phyloP scores from a whole-genome alignment of 306 rosid genomes.

The Medicago ruthenica region DNA sequence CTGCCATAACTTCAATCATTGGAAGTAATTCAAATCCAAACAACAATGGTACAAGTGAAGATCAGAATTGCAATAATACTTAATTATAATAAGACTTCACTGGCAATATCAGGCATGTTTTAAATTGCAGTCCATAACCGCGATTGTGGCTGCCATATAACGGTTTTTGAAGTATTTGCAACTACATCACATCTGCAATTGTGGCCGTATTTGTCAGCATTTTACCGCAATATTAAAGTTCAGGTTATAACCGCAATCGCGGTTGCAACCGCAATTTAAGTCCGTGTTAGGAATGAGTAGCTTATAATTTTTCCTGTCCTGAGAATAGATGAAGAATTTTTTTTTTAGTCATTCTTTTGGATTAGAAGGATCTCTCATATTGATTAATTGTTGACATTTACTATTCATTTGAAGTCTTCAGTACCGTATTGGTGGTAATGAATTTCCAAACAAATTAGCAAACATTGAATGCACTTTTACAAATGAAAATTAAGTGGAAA shows the following conservation, averaged over 20 bases:
- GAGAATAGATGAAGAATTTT: background rate
- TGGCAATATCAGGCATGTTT: background rate
- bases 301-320: background rate
- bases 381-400: background rate
- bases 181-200: background rate
- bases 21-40: conserved; percentile 45
- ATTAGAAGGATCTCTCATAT: background rate
- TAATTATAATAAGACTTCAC: too few species aligned
- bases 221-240: background rate
- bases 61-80: conserved; percentile 26
- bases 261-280: background rate
- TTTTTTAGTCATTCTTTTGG: background rate
- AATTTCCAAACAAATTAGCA: too few species aligned
- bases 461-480: too few species aligned
- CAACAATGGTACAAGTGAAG: conserved; percentile 10
- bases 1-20: conserved; percentile 57
- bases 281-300: background rate
- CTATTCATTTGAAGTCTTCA: conserved; percentile 12
- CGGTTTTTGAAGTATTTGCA: background rate
- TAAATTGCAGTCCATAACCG: background rate
- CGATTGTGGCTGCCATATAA: background rate
- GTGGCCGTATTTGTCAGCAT: too few species aligned
- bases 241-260: too few species aligned
- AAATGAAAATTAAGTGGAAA: too few species aligned
- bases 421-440: too few species aligned